phyloP scores from a whole-genome alignment of 148 eudicot genomes.

The Heliosperma pusillum region DNA sequence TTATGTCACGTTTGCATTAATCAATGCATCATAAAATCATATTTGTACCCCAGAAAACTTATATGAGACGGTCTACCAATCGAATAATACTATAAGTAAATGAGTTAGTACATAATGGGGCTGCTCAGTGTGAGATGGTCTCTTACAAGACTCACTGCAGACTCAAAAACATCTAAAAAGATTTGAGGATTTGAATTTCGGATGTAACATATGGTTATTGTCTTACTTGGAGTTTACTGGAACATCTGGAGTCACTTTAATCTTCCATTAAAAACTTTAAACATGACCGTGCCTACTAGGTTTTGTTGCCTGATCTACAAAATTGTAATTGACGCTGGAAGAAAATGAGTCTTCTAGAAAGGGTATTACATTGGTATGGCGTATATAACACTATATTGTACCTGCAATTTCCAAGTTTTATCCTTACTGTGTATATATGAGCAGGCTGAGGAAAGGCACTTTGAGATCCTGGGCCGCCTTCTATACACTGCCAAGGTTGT shows the following conservation, averaged over 20 bases:
- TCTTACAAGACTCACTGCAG: no score
- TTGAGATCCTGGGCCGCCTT: constrained; percentile 72
- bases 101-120: no score
- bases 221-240: neutral
- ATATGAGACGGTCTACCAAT: no score
- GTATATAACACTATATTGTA: neutral
- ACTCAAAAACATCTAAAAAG: neutral
- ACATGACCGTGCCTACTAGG: no score
- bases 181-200: neutral
- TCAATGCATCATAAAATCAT: no score
- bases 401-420: neutral
- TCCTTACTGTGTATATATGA: constrained; percentile 11
- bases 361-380: neutral
- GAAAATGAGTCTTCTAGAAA: neutral
- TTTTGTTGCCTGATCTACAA: no score
- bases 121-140: no score
- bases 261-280: no score
- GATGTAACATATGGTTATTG: neutral
- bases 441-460: constrained; percentile 87
- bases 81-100: no score
- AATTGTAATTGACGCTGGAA: no score
- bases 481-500: constrained; percentile 78
- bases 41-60: no score
- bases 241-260: neutral
- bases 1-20: no score